These are phyloP conservation scores for Phaeosphaeria sp. DNA, from an alignment of 2,329 filamentous ascomycete species.

Conservation along the genomic window DNA sequence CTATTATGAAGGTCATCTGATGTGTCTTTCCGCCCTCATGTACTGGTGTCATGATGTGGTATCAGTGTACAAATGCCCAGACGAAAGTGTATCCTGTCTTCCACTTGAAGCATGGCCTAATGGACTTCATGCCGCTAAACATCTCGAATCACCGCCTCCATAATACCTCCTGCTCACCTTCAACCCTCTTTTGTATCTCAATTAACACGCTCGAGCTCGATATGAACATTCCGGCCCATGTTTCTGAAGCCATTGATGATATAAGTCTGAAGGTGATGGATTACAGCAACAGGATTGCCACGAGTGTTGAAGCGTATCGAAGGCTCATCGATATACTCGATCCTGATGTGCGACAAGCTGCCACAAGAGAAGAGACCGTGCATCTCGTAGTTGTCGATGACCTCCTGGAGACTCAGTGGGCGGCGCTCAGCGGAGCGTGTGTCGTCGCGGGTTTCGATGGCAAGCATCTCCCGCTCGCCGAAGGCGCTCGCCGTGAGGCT, in stretches of 20 bases:
- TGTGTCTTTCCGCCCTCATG: neutral
- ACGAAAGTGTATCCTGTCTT: too few species aligned
- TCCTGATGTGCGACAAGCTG: constrained; percentile 73
- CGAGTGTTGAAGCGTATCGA: constrained; percentile 66
- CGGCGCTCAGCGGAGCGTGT: constrained; percentile 74
- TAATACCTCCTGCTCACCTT: neutral
- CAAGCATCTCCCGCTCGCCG: constrained; percentile 50
- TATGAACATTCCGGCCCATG: neutral
- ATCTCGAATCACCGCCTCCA: neutral
- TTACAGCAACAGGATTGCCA: constrained; percentile 51
- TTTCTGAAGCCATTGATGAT: constrained; percentile 8
- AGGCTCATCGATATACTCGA: constrained; percentile 71
- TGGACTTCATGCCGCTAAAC: neutral
- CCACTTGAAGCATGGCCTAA: too few species aligned
- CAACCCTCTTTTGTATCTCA: neutral
- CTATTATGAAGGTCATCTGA: neutral
- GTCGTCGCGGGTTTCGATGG: constrained; percentile 85
- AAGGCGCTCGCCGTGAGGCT: constrained; percentile 76
- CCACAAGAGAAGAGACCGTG: constrained; percentile 71
- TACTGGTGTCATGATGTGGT: neutral
- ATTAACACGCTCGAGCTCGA: constrained; percentile 1
- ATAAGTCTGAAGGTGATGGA: constrained; percentile 3
- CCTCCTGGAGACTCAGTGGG: constrained; percentile 81
- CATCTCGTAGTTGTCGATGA: constrained; percentile 82
- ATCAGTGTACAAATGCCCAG: too few species aligned